phyloP scores from a whole-genome alignment of 1,284 basidiomycete species.

The Uromyces viciae-fabae region DNA sequence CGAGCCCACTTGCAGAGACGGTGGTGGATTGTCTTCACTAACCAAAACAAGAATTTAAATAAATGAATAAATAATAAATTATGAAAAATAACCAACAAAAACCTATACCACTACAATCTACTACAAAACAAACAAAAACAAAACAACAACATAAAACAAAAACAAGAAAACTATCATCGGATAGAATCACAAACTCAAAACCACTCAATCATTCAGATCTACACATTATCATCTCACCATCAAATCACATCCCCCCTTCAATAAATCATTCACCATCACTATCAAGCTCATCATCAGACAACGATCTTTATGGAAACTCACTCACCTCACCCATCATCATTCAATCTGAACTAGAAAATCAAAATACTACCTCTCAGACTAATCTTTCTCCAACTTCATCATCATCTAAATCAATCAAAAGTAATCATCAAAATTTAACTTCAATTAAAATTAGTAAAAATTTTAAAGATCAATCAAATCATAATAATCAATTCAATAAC shows the following conservation, averaged over 20 bases:
- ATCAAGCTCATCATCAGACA: constrained; percentile 4
- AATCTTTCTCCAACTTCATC: not conserved
- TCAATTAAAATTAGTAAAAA: not conserved
- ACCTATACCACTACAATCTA: too few relatives aligned
- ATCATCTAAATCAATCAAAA: not conserved
- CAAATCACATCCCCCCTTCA: not conserved
- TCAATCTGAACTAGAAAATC: not conserved
- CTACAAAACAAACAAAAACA: too few relatives aligned
- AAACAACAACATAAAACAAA: too few relatives aligned
- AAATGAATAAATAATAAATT: too few relatives aligned
- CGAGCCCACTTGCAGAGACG: too few relatives aligned
- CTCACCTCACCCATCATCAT: constrained; percentile 1
- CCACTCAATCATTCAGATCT: too few relatives aligned
- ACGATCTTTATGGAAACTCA: constrained; percentile 15
- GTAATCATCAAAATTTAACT: not conserved
- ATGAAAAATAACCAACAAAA: too few relatives aligned
- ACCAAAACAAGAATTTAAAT: too few relatives aligned
- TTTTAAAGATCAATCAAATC: not conserved
- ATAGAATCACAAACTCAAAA: too few relatives aligned
- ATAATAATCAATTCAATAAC: not conserved
- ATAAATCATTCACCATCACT: not conserved
- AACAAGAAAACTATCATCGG: too few relatives aligned
- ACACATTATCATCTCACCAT: not conserved
- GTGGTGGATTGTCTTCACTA: too few relatives aligned
- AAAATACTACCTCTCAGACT: not conserved